These are phyloP conservation scores for Fusarium pilosicola DNA, from an alignment of 2,329 filamentous ascomycete species.

Conservation along the genomic window DNA sequence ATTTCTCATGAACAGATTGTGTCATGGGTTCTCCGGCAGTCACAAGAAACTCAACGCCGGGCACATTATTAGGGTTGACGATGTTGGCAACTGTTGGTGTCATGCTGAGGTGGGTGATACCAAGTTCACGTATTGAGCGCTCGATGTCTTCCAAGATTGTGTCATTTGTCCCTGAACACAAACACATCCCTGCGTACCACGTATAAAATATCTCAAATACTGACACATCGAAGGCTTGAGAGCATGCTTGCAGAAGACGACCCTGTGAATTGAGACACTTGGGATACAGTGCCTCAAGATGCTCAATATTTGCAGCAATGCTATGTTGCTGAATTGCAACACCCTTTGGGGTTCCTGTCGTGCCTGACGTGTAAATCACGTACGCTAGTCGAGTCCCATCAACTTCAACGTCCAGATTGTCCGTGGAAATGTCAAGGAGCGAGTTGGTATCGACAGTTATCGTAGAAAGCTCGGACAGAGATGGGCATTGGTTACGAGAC, in stretches of 20 bases:
- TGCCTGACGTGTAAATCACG: slow-evolving; percentile 85
- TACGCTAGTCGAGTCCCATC: slow-evolving; percentile 71
- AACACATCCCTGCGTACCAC: slow-evolving; percentile 80
- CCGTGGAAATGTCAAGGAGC: slow-evolving; percentile 44
- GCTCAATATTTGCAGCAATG: slow-evolving; percentile 78
- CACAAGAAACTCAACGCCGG: slow-evolving; percentile 77
- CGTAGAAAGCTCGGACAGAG: slow-evolving; percentile 30
- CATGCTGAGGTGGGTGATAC: slow-evolving; percentile 82
- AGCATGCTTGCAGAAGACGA: slow-evolving; percentile 83
- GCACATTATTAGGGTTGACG: slow-evolving; percentile 74
- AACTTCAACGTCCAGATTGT: slow-evolving; percentile 52
- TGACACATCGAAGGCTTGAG: slow-evolving; percentile 86
- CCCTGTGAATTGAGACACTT: slow-evolving; percentile 52
- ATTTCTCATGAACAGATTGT: slow-evolving; percentile 73
- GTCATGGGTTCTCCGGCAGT: slow-evolving; percentile 86
- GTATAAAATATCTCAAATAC: slow-evolving; percentile 92
- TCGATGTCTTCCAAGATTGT: slow-evolving; percentile 79
- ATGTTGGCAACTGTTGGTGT: slow-evolving; percentile 86
- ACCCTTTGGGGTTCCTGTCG: slow-evolving; percentile 82
- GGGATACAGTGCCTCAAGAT: slow-evolving; percentile 74
- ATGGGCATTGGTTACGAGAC: slow-evolving; percentile 29
- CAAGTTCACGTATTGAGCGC: slow-evolving; percentile 68
- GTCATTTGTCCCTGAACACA: slow-evolving; percentile 81
- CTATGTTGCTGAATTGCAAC: slow-evolving; percentile 81
- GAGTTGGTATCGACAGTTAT: slow-evolving; percentile 49